Evolutionary conservation across 139 green algal species (phyloP), one percentile per base, ranked within the genome.

Genomic region (Chlorella vulgaris): DNA sequence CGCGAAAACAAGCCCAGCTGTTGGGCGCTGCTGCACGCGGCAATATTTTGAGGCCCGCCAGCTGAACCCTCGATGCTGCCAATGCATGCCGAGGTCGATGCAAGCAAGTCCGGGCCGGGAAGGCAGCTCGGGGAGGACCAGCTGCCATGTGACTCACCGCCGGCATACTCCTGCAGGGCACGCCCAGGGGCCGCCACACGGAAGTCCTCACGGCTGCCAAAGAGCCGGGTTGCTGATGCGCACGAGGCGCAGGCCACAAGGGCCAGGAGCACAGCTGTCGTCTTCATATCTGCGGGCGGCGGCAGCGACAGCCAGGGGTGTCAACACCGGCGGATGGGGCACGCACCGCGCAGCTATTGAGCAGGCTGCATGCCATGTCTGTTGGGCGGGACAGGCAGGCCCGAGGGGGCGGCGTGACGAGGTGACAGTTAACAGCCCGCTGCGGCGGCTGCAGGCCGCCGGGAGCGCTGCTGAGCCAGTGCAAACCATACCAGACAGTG

Each of bases 141-240:
- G 50, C 69, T 15, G 0, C 13, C 43, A 1, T 19, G 29, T n/a
- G 21, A 62, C 69, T 76, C 69, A 76, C 69, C 69, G n/a, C 69
- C 69, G 29, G 70, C 50, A 18, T 24, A 50, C 51, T n/a, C 8
- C 51, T 53, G 22, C 50, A 78, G 73, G 73, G 26, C n/a, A 4
- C 73, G 50, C 51, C 51, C 29, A 35, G 35, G 19, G 33, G 61
- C 42, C 42, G 67, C 73, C 36, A 31, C 73, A 33, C 38, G 36
- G 53, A 67, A 79, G 26, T 79, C 73, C 33, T 79, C 73, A 22
- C 53, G 35, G 31, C 29, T 79, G 53, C 39, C 28, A 60, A 79
- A 79, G 35, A 79, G 73, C 35, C 73, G 50, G 35, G 69, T 33
- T 33, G 73, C 73, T n/a, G 53, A 51, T 38, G 73, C 73, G 51